phyloP scores from a whole-genome alignment of 1,284 basidiomycete species.

The Ceratobasidium papillatum region DNA sequence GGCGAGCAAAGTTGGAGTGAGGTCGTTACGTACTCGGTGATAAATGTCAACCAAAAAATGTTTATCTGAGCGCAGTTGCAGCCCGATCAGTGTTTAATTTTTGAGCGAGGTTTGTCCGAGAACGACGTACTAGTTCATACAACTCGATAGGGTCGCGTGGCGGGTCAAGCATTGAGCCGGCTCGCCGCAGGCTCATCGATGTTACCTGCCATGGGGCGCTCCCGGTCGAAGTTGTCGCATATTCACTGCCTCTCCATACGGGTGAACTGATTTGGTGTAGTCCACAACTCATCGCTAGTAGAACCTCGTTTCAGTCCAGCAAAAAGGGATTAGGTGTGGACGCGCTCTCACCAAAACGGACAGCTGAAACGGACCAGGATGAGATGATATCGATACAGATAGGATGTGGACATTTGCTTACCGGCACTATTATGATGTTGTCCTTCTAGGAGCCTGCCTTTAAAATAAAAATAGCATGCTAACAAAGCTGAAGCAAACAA shows the following conservation, averaged over 20 bases:
- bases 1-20: not conserved
- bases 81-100: not conserved
- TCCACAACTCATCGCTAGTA: constrained; percentile 34
- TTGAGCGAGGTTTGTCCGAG: not conserved
- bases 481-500: constrained; percentile 68
- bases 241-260: constrained; percentile 38
- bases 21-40: constrained; percentile 27
- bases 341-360: constrained; percentile 24
- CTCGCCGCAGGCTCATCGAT: constrained; percentile 44
- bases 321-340: not conserved
- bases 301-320: constrained; percentile 10
- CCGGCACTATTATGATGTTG: constrained; percentile 73
- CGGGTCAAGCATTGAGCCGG: constrained; percentile 45
- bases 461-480: constrained; percentile 75
- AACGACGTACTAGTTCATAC: constrained; percentile 40
- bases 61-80: constrained; percentile 23
- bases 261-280: constrained; percentile 38
- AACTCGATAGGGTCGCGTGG: constrained; percentile 44
- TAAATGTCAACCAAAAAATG: constrained; percentile 36
- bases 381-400: constrained; percentile 48
- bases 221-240: constrained; percentile 34
- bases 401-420: constrained; percentile 53
- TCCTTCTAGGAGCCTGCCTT: constrained; percentile 74
- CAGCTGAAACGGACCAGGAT: constrained; percentile 53
- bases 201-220: constrained; percentile 45